These are phyloP conservation scores for Cladobotryum mycophilum DNA, from an alignment of 2,329 filamentous ascomycete genomes.

Conservation along the genomic window DNA sequence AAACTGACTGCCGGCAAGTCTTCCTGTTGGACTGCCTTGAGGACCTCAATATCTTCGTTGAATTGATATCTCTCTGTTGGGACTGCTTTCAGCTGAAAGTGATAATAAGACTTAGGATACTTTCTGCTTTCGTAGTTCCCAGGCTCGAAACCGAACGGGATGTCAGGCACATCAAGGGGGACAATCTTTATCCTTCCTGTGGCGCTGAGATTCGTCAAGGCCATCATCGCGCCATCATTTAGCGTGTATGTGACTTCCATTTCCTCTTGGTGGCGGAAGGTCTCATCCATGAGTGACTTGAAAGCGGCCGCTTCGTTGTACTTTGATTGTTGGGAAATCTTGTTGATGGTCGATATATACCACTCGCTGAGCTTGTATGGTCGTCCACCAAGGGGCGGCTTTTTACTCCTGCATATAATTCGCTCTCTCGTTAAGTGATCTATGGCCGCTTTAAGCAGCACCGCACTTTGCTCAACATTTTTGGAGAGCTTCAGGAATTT, in stretches of 20 bases:
- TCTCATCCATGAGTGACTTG: slow-evolving; percentile 53
- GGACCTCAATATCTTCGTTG: slow-evolving; percentile 42
- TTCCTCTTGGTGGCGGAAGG: slow-evolving; percentile 39
- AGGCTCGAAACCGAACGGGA: slow-evolving; percentile 65
- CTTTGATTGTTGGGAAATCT: slow-evolving; percentile 47
- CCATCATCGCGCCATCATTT: slow-evolving; percentile 60
- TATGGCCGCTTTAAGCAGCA: slow-evolving; percentile 43
- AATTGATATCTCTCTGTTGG: slow-evolving; percentile 59
- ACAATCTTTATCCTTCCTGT: slow-evolving; percentile 49
- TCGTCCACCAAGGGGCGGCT: slow-evolving; percentile 50
- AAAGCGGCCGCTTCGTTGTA: slow-evolving; percentile 52
- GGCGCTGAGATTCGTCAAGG: slow-evolving; percentile 59
- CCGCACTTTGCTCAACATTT: slow-evolving; percentile 33
- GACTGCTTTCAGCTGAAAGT: slow-evolving; percentile 54
- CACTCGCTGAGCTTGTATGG: slow-evolving; percentile 58
- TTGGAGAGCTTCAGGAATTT: slow-evolving; percentile 45
- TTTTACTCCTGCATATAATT: slow-evolving; percentile 55
- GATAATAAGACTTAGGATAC: slow-evolving; percentile 58
- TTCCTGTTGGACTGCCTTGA: slow-evolving; percentile 27
- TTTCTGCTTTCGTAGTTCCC: slow-evolving; percentile 65
- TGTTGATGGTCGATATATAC: slow-evolving; percentile 51
- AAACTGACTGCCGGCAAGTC: slow-evolving; percentile 39
- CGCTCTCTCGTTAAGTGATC: slow-evolving; percentile 42
- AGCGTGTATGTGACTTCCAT: slow-evolving; percentile 50
- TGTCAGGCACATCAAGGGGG: slow-evolving; percentile 49